Evolutionary conservation across 768 basidiomycete species (phyloP), one percentile per base, ranked within the genome.

Genomic region (Lactarius hengduanensis): DNA sequence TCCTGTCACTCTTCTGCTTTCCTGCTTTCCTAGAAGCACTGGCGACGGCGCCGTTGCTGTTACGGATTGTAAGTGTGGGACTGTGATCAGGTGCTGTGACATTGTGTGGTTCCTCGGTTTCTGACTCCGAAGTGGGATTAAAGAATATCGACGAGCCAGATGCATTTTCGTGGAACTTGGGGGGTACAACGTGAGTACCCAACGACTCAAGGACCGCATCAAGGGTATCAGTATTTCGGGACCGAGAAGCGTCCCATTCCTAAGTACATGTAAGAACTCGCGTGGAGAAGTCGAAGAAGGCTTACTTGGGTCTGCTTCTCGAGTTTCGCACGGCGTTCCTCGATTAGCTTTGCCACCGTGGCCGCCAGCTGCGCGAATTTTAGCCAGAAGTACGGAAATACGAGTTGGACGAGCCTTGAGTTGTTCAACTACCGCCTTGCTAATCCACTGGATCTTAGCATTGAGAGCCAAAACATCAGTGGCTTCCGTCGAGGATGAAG

Each of bases 361-460:
- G 85, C 83, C 8, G 90, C 92, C 47, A 92, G 79, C 90, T 92
- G 73, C 1, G 45, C 55, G 57, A 11, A 15, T 41, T 32, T 62
- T 34, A 43, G 61, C 30, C 32, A 58, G 5, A 16, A 43, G n/a
- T 38, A 26, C 34, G 41, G 45, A 7, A 47, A 30, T 57, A 26
- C 30, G 40, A 59, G 28, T 40, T 36, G n/a, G n/a, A 65, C 79
- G 47, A 66, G 89, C 92, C 81, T 86, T 86, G 56, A 94, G 81
- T 72, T 93, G 92, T 69, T 92, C 89, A 18, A 86, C 73, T 28
- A 92, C 86, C 18, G 88, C 89, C 36, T 88, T 84, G 36, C 82
- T 84, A 61, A 91, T 81, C 92, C 91, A 94, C 61, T 83, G 81
- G 9, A 92, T 86, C 76, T 88, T 91, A 36, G 92, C 91, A 72